phyloP scores from a whole-genome alignment of 2,329 filamentous ascomycete species.

The Exophiala sp. region DNA sequence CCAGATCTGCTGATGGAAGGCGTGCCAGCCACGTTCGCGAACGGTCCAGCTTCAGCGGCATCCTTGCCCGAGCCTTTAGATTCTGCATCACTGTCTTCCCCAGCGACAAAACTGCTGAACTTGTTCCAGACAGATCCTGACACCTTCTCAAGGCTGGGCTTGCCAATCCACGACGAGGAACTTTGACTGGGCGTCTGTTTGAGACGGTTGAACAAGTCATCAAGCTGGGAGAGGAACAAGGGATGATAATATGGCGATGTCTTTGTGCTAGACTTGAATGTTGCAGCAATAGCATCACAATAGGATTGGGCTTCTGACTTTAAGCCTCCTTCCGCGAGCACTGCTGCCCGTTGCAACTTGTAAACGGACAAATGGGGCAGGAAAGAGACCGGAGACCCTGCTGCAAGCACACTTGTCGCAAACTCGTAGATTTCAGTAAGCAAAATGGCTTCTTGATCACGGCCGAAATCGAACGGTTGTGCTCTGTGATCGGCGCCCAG shows the following conservation, averaged over 20 bases:
- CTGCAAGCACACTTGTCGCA: constrained; percentile 64
- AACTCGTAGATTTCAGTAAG: constrained; percentile 97
- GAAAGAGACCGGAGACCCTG: constrained; percentile 46
- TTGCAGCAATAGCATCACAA: constrained; percentile 72
- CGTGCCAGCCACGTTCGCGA: constrained; percentile 71
- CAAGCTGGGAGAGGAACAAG: constrained; percentile 65
- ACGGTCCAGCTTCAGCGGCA: constrained; percentile 65
- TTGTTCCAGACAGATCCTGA: constrained; percentile 83
- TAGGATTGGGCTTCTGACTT: constrained; percentile 82
- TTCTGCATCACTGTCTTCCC: constrained; percentile 69
- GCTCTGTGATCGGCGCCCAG: constrained; percentile 76
- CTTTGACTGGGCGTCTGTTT: constrained; percentile 79
- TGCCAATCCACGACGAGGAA: constrained; percentile 82
- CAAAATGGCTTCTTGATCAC: constrained; percentile 78
- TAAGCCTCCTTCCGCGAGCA: constrained; percentile 76
- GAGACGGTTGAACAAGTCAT: constrained; percentile 76
- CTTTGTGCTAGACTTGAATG: constrained; percentile 74
- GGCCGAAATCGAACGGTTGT: constrained; percentile 64
- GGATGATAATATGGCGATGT: constrained; percentile 81
- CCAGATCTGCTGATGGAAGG: constrained; percentile 69
- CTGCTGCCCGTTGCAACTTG: constrained; percentile 82
- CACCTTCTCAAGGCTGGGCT: constrained; percentile 92
- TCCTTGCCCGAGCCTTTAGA: constrained; percentile 54
- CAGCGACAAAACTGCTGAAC: constrained; percentile 94
- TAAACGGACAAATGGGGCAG: constrained; percentile 82